A percentile compares a stretch with the other conserved stretches of the same genome.
Conservation (phyloP, 192 early-diverging fungal species). For the Coemansia sp. region DNA sequence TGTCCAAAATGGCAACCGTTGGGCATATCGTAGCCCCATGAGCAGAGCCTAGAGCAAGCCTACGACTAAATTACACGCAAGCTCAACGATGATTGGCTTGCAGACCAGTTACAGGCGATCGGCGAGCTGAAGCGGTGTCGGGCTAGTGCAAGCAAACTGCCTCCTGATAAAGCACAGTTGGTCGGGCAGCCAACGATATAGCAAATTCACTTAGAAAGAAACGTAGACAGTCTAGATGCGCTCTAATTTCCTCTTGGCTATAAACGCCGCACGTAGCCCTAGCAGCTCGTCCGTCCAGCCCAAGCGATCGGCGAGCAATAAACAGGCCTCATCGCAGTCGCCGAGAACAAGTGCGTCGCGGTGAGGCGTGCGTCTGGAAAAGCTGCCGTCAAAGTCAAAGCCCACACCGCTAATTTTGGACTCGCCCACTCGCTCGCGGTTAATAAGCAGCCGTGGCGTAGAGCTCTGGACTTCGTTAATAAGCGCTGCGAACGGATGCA, state of each 20-base stretch:
- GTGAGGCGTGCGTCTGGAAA: slow-evolving; percentile 46
- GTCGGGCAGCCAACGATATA: not conserved
- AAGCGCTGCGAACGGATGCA: slow-evolving; percentile 85
- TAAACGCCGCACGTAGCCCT: slow-evolving; percentile 13
- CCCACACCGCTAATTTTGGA: slow-evolving; percentile 42
- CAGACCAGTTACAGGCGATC: not conserved
- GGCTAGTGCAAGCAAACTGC: no score
- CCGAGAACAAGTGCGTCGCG: slow-evolving; percentile 81
- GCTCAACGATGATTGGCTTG: not conserved
- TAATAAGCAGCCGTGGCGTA: slow-evolving; percentile 88
- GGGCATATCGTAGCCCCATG: not conserved
- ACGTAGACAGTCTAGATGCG: not conserved
- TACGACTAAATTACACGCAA: not conserved
- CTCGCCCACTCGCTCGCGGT: slow-evolving; percentile 77
- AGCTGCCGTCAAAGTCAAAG: slow-evolving; percentile 80
- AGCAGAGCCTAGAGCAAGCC: not conserved
- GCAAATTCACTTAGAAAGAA: not conserved
- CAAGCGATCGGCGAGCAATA: slow-evolving; percentile 63
- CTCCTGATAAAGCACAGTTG: no score
- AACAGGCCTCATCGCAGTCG: slow-evolving; percentile 79
- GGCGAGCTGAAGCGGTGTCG: not conserved
- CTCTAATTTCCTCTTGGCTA: slow-evolving; percentile 4
- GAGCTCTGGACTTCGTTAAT: slow-evolving; percentile 60
- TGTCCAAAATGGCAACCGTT: not conserved
- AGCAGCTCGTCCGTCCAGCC: slow-evolving; percentile 66